Conservation (phyloP, 768 basidiomycete genomes). For the Rhodocollybia butyracea region DNA sequence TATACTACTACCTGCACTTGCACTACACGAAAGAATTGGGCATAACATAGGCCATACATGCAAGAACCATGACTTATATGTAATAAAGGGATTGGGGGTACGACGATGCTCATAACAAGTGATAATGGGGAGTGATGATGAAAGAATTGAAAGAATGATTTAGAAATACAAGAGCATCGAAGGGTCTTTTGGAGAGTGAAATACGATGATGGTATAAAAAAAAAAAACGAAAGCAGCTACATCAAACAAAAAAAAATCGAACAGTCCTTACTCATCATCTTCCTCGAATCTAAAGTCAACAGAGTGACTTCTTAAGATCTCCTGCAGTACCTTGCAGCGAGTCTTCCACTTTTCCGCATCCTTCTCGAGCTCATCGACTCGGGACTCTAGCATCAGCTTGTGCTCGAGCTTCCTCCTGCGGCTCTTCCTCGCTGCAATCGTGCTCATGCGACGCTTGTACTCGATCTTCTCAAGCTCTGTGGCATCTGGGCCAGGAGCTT, state of each 20-base stretch:
- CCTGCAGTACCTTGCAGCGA: slow-evolving; percentile 22
- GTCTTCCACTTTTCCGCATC: slow-evolving; percentile 49
- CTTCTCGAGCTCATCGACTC: slow-evolving; percentile 33
- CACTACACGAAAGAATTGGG: too few relatives aligned
- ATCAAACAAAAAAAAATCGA: not conserved
- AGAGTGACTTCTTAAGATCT: not conserved
- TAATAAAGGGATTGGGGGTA: too few relatives aligned
- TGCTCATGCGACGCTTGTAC: slow-evolving; percentile 66
- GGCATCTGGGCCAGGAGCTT: slow-evolving; percentile 23
- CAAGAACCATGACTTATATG: too few relatives aligned
- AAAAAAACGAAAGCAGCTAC: not conserved
- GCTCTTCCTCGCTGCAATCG: slow-evolving; percentile 63
- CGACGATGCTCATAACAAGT: slow-evolving; percentile 20
- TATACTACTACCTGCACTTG: too few relatives aligned
- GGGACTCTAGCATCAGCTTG: slow-evolving; percentile 49
- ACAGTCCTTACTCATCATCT: not conserved
- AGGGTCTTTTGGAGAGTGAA: not conserved
- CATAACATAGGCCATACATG: too few relatives aligned
- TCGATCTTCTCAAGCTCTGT: slow-evolving; percentile 55
- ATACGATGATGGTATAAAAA: slow-evolving; percentile 3
- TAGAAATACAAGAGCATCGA: slow-evolving; percentile 5
- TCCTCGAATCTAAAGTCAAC: slow-evolving; percentile 7
- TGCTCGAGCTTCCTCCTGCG: slow-evolving; percentile 66
- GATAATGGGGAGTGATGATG: slow-evolving; percentile 13
- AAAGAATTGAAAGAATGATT: not conserved